Percentiles rank a stretch among this genome's conserved stretches.
phyloP scores from a whole-genome alignment of 202 grass and related monocot species.

The Zizania palustris region DNA sequence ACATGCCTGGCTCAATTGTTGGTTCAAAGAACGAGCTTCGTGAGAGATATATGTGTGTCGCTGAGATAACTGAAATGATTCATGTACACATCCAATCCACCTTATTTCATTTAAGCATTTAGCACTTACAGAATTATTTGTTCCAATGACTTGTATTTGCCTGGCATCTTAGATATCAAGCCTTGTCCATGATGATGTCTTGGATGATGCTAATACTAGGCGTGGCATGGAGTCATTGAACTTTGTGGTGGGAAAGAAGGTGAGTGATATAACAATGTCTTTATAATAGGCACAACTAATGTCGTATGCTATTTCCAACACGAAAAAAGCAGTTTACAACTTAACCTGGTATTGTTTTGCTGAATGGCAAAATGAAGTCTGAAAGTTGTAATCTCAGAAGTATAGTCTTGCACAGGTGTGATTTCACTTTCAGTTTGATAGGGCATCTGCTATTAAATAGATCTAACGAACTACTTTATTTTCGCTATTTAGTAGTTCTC shows the following conservation, averaged over 20 bases:
- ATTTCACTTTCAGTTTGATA: constrained; percentile 1
- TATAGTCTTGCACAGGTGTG: background rate
- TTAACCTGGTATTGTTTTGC: background rate
- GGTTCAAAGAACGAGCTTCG: constrained; percentile 22
- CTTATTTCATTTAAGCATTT: background rate
- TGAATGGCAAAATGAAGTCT: background rate
- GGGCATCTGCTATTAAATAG: background rate
- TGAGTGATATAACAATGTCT: constrained; percentile 7
- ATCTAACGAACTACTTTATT: background rate
- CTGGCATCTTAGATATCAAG: constrained; percentile 51
- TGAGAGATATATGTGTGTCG: constrained; percentile 35
- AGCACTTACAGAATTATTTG: constrained; percentile 6
- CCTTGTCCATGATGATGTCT: constrained; percentile 76
- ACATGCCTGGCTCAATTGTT: background rate
- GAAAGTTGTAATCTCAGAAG: background rate
- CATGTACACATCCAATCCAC: constrained; percentile 18
- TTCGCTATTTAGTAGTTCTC: constrained; percentile 14
- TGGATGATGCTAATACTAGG: constrained; percentile 65
- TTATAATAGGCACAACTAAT: background rate
- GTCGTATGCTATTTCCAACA: background rate
- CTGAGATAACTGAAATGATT: constrained; percentile 57
- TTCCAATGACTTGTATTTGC: background rate
- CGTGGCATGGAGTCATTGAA: constrained; percentile 66
- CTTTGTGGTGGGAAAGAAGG: constrained; percentile 59
- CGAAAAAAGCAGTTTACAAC: background rate